A percentile compares a stretch with the other conserved stretches of the same genome.
Evolutionary conservation across 2,329 filamentous ascomycete genomes (phyloP).

Genomic region (Aspergillus ochraceus): DNA sequence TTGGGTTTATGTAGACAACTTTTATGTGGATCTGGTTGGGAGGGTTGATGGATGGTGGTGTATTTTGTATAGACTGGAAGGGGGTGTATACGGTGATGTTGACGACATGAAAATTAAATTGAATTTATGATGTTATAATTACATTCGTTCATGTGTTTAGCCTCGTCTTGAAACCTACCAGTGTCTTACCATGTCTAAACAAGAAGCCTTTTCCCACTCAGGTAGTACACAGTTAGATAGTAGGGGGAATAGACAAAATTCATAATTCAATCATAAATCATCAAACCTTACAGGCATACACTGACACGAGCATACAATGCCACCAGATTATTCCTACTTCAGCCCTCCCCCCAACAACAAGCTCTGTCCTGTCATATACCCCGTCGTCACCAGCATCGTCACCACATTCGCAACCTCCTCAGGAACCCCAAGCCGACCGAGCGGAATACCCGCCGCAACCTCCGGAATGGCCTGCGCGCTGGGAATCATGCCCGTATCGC

Average conservation of each 20-base stretch:
- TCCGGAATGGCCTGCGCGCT: constrained; percentile 59
- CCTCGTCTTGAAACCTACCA: no score
- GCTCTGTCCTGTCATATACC: constrained; percentile 61
- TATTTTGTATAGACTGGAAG: not conserved
- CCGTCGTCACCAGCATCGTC: constrained; percentile 60
- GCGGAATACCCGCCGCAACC: constrained; percentile 60
- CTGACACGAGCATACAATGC: not conserved
- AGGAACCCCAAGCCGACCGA: constrained; percentile 58
- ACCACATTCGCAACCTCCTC: constrained; percentile 63
- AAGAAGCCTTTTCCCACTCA: no score
- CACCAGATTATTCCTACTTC: constrained; percentile 36
- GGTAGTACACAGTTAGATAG: not conserved
- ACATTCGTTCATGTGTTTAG: no score
- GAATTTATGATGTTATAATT: no score
- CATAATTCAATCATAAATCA: not conserved
- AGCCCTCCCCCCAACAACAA: constrained; percentile 55
- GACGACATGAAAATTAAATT: not conserved
- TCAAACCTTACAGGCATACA: not conserved
- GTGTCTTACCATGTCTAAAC: no score
- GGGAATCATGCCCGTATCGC: constrained; percentile 63
- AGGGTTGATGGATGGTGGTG: not conserved
- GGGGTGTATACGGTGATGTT: constrained; percentile 5
- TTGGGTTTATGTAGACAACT: not conserved
- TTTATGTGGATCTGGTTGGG: not conserved
- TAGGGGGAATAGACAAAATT: not conserved